Conservation (phyloP, 371 early-diverging fungal species). For the Ecytonucleospora hepatopenaei region DNA sequence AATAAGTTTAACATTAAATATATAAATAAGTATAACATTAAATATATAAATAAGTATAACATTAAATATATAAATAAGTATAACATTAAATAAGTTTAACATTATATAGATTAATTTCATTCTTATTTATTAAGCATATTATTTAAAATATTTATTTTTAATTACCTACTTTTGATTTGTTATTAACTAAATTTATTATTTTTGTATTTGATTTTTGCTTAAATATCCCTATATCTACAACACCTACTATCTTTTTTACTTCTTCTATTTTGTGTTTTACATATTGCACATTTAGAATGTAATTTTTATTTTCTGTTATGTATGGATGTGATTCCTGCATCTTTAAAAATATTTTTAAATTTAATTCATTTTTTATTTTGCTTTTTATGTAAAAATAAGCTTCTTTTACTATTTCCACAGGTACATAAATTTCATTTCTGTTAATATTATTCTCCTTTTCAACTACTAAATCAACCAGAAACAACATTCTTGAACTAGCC, state of each 20-base stretch:
- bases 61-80: too few species aligned
- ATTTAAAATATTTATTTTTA: not conserved
- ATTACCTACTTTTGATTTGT: too few species aligned
- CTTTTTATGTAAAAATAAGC: conserved; percentile 6
- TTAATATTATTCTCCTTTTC: not conserved
- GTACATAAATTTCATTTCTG: conserved; percentile 36
- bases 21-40: too few species aligned
- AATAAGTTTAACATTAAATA: too few species aligned
- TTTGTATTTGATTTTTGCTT: not conserved
- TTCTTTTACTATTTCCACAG: conserved; percentile 42
- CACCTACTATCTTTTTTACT: conserved; percentile 43
- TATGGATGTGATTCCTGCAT: conserved; percentile 14
- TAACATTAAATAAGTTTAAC: not conserved
- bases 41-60: too few species aligned
- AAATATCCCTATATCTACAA: conserved; percentile 54
- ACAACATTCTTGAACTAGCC: too few species aligned
- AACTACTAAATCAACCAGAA: too few species aligned
- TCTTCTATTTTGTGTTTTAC: conserved; percentile 20
- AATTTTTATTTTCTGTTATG: conserved; percentile 46
- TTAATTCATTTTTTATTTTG: not conserved
- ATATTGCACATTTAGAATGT: conserved; percentile 47
- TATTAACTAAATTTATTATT: too few species aligned
- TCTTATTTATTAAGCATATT: not conserved
- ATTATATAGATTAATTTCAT: not conserved
- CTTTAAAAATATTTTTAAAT: conserved; percentile 9